These are phyloP conservation scores for Moniliella sp. DNA, from an alignment of 1,284 basidiomycete species.

Conservation along the genomic window DNA sequence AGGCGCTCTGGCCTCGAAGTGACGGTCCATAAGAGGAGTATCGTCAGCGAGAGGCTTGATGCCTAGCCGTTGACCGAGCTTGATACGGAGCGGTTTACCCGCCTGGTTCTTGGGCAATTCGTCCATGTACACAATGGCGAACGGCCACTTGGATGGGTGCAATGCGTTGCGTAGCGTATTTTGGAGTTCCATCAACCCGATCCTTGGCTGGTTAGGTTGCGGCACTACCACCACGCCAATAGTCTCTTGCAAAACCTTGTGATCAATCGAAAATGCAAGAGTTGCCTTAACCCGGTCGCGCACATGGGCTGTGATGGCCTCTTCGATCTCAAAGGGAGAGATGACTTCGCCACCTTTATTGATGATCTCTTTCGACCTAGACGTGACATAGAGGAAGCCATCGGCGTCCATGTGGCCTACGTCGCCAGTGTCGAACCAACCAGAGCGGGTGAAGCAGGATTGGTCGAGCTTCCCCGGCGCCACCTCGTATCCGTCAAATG, in stretches of 20 bases:
- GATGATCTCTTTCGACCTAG: conserved; percentile 37
- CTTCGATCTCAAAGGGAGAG: conserved; percentile 45
- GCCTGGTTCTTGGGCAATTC: conserved; percentile 32
- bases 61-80: conserved; percentile 26
- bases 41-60: conserved; percentile 29
- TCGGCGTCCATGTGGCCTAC: too few species aligned
- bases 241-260: conserved; percentile 29
- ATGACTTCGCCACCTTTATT: conserved; percentile 50
- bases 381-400: too few species aligned
- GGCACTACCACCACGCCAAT: conserved; percentile 31
- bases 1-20: conserved; percentile 29
- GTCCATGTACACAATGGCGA: conserved; percentile 30
- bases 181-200: conserved; percentile 27
- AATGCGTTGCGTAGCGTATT: conserved; percentile 27
- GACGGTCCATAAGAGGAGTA: conserved; percentile 23
- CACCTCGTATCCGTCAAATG: conserved; percentile 26
- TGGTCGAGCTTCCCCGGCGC: conserved; percentile 21
- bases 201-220: conserved; percentile 28
- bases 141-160: conserved; percentile 32
- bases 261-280: conserved; percentile 30
- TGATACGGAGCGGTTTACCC: conserved; percentile 32
- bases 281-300: conserved; percentile 29
- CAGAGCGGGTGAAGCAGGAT: conserved; percentile 31
- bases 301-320: conserved; percentile 37
- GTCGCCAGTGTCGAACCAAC: conserved; percentile 2